A percentile compares a stretch with the other conserved stretches of the same genome.
Conservation (phyloP, 1,284 basidiomycete genomes). For the Sanghuangporus baumii region DNA sequence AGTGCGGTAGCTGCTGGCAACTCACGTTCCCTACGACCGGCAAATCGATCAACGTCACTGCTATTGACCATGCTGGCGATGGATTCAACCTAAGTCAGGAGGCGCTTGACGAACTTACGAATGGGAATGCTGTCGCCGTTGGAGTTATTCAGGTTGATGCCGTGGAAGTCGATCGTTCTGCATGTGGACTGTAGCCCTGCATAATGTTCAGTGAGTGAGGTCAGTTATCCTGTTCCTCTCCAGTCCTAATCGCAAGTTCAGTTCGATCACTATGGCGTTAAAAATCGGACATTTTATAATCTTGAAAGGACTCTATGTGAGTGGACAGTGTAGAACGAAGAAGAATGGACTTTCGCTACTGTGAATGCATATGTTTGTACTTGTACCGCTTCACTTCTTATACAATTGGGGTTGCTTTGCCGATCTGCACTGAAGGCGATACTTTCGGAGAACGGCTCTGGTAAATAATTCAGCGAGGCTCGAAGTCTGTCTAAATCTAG, state of each 20-base stretch:
- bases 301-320: too few relatives aligned
- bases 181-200: slow-evolving; percentile 9
- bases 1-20: slow-evolving; percentile 44
- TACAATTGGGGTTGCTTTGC: too few relatives aligned
- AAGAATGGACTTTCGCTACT: too few relatives aligned
- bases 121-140: slow-evolving; percentile 7
- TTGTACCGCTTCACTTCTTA: too few relatives aligned
- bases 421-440: too few relatives aligned
- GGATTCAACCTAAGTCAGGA: slow-evolving; percentile 36
- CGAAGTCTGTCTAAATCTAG: too few relatives aligned
- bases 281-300: too few relatives aligned
- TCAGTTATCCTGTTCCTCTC: not conserved
- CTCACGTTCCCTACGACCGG: slow-evolving; percentile 31
- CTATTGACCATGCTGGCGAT: slow-evolving; percentile 33
- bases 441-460: too few relatives aligned
- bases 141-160: slow-evolving; percentile 11
- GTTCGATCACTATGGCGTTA: too few relatives aligned
- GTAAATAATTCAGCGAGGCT: too few relatives aligned
- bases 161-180: slow-evolving; percentile 10
- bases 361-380: too few relatives aligned
- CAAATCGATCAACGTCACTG: slow-evolving; percentile 35
- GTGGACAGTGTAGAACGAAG: too few relatives aligned
- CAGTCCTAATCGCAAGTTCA: not conserved
- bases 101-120: slow-evolving; percentile 17
- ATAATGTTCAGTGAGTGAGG: not conserved